These are phyloP conservation scores for Sugiyamaella japonica DNA, from an alignment of 1,139 yeast species.

Conservation along the genomic window DNA sequence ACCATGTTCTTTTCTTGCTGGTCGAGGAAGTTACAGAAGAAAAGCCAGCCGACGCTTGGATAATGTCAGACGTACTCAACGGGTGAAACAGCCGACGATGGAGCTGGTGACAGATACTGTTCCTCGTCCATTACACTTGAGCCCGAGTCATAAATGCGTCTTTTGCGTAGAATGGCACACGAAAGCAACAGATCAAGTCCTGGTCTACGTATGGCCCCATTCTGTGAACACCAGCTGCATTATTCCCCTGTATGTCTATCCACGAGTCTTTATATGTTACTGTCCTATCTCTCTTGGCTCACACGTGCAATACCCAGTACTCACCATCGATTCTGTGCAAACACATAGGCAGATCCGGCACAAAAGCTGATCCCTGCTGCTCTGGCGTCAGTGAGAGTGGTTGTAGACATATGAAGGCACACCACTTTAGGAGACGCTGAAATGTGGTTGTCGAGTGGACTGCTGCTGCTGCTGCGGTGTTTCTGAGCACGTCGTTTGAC, in stretches of 20 bases:
- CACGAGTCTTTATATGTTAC: slow-evolving; percentile 24
- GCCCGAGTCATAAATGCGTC: slow-evolving; percentile 6
- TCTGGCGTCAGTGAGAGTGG: slow-evolving; percentile 35
- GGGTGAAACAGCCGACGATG: too few species aligned
- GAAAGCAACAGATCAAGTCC: not conserved
- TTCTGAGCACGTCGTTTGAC: slow-evolving; percentile 2
- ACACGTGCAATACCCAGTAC: not conserved
- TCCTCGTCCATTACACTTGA: not conserved
- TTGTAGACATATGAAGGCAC: slow-evolving; percentile 25
- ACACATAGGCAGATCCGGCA: slow-evolving; percentile 35
- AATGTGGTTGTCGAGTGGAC: not conserved
- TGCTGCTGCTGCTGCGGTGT: not conserved
- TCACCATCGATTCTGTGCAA: slow-evolving; percentile 12
- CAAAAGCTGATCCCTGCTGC: slow-evolving; percentile 37
- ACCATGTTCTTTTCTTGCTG: too few species aligned
- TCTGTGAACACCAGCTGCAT: not conserved
- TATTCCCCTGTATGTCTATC: slow-evolving; percentile 22
- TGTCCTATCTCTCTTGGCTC: not conserved
- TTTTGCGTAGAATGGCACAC: not conserved
- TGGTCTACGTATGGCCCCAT: not conserved
- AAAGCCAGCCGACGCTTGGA: too few species aligned
- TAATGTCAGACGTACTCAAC: too few species aligned
- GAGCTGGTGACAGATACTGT: too few species aligned
- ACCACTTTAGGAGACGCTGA: slow-evolving; percentile 10
- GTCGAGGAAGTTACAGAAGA: too few species aligned